Evolutionary conservation across 257 asterid genomes (phyloP).

Genomic region (Anisodus acutangulus): DNA sequence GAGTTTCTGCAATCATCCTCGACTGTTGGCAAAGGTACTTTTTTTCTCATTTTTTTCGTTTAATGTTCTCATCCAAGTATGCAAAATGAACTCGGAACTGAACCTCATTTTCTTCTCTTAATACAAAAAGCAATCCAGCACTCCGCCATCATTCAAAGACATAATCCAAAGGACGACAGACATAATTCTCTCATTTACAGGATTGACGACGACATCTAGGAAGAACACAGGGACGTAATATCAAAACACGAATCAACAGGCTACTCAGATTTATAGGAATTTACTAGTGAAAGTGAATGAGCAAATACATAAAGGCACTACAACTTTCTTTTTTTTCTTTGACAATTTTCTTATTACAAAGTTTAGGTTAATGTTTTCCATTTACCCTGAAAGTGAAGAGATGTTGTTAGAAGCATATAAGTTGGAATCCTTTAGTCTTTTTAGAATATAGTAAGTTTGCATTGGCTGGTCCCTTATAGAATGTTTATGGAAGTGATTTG

Average conservation of each 20-base stretch:
- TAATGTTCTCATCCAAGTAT: background rate
- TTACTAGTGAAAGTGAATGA: background rate
- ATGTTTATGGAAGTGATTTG: too few relatives aligned
- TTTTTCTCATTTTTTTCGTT: background rate
- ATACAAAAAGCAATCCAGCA: slow-evolving; percentile 54
- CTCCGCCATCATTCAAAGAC: slow-evolving; percentile 72
- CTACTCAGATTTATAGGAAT: background rate
- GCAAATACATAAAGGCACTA: background rate
- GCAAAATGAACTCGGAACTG: background rate
- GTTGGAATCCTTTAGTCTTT: background rate
- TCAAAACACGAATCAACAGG: background rate
- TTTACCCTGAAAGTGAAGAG: background rate
- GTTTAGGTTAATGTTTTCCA: background rate
- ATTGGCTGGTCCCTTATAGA: too few relatives aligned
- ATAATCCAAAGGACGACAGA: slow-evolving; percentile 50
- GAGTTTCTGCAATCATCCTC: slow-evolving; percentile 56
- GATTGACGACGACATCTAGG: slow-evolving; percentile 27
- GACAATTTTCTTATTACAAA: background rate
- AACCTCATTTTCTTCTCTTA: slow-evolving; percentile 2
- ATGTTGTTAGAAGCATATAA: background rate
- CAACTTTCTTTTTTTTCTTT: background rate
- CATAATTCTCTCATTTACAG: slow-evolving; percentile 40
- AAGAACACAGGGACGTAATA: slow-evolving; percentile 15
- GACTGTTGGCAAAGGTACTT: slow-evolving; percentile 77
- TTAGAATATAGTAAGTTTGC: background rate